Conservation (phyloP, 257 asterid genomes). For the Solanum neorickii region DNA sequence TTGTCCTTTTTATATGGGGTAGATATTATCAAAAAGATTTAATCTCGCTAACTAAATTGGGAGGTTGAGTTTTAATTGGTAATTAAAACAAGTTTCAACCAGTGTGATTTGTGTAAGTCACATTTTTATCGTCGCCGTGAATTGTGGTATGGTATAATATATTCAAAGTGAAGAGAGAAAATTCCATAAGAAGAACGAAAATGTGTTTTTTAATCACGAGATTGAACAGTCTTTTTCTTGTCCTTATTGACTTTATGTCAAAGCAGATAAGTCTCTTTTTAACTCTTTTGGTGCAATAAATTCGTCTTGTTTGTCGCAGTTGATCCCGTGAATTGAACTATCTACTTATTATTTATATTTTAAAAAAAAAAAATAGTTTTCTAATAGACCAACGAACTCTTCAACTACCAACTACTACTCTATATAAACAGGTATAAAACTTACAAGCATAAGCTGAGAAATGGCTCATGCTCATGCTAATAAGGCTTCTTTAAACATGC, state of each 20-base stretch:
- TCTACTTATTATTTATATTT: background rate
- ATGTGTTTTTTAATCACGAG: background rate
- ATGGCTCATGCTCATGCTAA: constrained; percentile 11
- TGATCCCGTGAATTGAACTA: constrained; percentile 51
- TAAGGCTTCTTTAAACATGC: constrained; percentile 1
- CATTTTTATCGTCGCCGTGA: background rate
- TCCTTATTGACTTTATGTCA: background rate
- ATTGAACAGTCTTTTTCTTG: background rate
- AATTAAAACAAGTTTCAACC: background rate
- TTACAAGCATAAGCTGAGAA: background rate
- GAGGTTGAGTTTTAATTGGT: background rate
- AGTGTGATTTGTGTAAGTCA: background rate
- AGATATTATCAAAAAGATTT: too few species aligned
- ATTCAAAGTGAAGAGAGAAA: background rate
- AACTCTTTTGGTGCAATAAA: constrained; percentile 10
- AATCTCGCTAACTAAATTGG: background rate
- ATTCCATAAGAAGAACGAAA: background rate
- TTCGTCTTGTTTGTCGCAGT: constrained; percentile 30
- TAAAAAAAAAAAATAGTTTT: background rate
- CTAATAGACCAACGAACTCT: constrained; percentile 26
- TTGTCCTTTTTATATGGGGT: background rate
- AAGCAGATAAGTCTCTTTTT: background rate
- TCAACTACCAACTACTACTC: constrained; percentile 15
- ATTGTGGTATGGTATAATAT: background rate
- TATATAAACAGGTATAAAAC: constrained; percentile 9